Conservation (phyloP, 768 basidiomycete genomes). For the Naganishia kalamii region DNA sequence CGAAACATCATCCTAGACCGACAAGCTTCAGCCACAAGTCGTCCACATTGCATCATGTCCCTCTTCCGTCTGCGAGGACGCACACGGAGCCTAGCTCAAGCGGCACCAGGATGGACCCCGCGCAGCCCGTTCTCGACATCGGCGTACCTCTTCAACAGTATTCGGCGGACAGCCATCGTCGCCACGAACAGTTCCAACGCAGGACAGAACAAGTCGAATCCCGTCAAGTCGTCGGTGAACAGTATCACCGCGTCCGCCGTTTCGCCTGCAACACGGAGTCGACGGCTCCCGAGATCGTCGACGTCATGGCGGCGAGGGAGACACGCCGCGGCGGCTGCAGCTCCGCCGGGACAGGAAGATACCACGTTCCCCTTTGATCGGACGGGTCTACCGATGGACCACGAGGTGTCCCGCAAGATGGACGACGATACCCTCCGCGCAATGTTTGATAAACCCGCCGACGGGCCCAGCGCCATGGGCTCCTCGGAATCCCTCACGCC, state of each 20-base stretch:
- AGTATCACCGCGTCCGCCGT: constrained; percentile 2
- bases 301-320: constrained; percentile 13
- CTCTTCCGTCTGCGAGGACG: background rate
- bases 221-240: background rate
- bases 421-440: constrained; percentile 29
- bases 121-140: background rate
- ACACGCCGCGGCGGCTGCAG: constrained; percentile 6
- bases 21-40: background rate
- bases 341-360: constrained; percentile 9
- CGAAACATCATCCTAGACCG: background rate
- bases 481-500: constrained; percentile 29
- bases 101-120: background rate
- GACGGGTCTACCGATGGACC: background rate
- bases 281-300: background rate
- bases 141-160: background rate
- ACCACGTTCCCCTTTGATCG: background rate
- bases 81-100: background rate
- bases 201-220: background rate
- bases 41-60: background rate
- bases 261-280: background rate
- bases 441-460: constrained; percentile 20
- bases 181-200: background rate
- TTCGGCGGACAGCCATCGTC: background rate
- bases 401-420: constrained; percentile 1
- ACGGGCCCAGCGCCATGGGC: background rate